Base-by-base conservation (phyloP, 345 rosid species). In the Euclidium syriacum region DNA sequence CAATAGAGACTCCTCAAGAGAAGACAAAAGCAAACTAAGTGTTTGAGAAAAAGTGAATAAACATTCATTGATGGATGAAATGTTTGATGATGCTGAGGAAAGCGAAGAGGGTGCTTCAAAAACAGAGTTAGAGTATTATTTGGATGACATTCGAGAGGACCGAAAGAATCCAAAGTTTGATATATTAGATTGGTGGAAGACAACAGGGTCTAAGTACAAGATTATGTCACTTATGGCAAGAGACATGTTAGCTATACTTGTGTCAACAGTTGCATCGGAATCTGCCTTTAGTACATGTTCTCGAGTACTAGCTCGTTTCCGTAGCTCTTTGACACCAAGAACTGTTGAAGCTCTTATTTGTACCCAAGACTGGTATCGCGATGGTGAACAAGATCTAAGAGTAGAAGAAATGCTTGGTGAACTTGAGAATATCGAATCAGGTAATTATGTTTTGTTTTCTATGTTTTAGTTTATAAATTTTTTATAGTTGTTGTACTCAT, bases 201-300 rank as follows among this genome's bases (percentile, higher is more conserved):
- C 14, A 38, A 38, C 3, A 3, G 15, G 5, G 2, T 12, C 42
- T 5, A 38, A 44, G 23, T 58, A 58, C 26, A 48, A 17, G 1
- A 16, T 49, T 8, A 27, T 68, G 3, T 17, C 58, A 5, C 4
- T 2, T 10, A 68, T 68, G n/a, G 65, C 51, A 16, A 27, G 9
- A 12, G 73, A 68, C 11, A 10, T 67, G 23, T 35, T 67, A 35
- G 71, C 57, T 0, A 46, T 46, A 6, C 52, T 42, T 0, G 9
- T 68, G 0, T 47, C 65, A 1, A 67, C 58, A 5, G 23, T 67
- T 8, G 57, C 72, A 10, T 49, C 4, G 2, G 25, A 58, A 40
- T 27, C 22, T 18, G 15, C 11, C 4, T 67, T 67, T 34, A 58
- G 65, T 14, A 34, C 30, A 2, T 10, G 23, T 4, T 58, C 58